Evolutionary conservation across 73 alveolate genomes (phyloP), one percentile per base, ranked within the genome.

Genomic region (Paramecium biaurelia): DNA sequence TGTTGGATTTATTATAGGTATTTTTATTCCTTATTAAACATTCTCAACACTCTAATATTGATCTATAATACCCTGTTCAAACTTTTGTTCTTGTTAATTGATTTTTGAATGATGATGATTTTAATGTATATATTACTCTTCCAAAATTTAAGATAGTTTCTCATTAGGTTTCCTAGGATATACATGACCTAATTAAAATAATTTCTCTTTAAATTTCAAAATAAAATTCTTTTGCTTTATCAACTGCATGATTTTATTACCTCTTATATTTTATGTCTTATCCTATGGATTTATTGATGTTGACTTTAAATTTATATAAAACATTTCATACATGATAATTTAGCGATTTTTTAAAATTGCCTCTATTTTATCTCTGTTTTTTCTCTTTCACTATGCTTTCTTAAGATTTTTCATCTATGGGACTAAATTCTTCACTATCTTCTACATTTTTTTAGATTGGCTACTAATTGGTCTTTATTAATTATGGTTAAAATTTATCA

Each of bases 401-500:
- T 1, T 63, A 28, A 9, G 82, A 63, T 23, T 63, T 63, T 18
- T 63, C 82, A 63, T 28, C 24, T 12, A 63, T 26, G 11, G 82
- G 82, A 23, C 82, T 63, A 26, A 21, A 28, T 63, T 63, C 82
- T 15, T 28, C 1, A 15, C 82, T 63, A 18, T 53, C 30, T 26
- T 63, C 49, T 11, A 7, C 4, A 24, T 63, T 21, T 63, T 63
- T 63, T 20, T 63, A 63, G 1, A 63, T 28, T 63, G 21, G 82
- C 10, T 63, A 20, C 37, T 26, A 28, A 63, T 63, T 63, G 11
- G 14, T 32, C 18, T 63, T 47, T 11, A 63, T 63, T 63, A 63
- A 63, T 63, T 63, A 63, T 63, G 84, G 84, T 63, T 63, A 63
- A 32, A 63, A 63, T 63, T 63, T 24, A 63, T 63, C 84, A 30